Evolutionary conservation across 2,329 filamentous ascomycete genomes (phyloP), one percentile per base, ranked within the genome.

Genomic region (Hypoxylon sp.): DNA sequence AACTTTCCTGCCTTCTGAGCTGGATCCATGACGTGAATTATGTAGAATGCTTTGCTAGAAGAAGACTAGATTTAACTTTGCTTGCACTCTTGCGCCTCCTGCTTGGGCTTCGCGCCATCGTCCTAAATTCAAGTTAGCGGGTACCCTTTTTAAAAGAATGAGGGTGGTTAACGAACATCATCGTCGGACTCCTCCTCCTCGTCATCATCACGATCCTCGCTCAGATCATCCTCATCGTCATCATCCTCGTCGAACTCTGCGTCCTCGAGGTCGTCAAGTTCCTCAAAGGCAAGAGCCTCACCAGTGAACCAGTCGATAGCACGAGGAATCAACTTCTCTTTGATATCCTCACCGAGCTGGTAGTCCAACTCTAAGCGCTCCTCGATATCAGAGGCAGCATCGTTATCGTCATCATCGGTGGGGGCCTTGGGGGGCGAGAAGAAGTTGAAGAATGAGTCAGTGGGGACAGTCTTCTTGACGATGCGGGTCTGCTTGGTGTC

Each of bases 231-330:
- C 51, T 97, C 92, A 42, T 97, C 93, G 40, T 76, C 74, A 21
- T 97, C 92, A 19, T 97, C 92, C 42, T 96, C 92, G 53, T 93
- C 89, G 62, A 89, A 91, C 59, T 90, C 90, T 57, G 87, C 89
- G 66, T 88, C 88, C 47, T 92, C 91, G 45, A 96, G 89, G 38
- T 83, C 84, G 27, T 93, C 89, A 55, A 96, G 75, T 72, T 97
- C 93, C 80, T 99, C 94, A 66, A 91, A 99, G 65, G 94, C 92
- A 59, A 99, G 86, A 63, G 94, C 94, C 78, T 99, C 94, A 51
- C 94, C 94, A 43, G 94, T 99, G 74, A 99, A 99, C 94, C 94
- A 99, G 76, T 99, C 94, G 67, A 99, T 94, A 50, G 95, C 94
- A 64, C 93, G 91, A 60, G 94, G 94, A 64, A 99, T 99, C 61